A percentile compares a stretch with the other conserved stretches of the same genome.
These are phyloP conservation scores for Didymella glomerata DNA, from an alignment of 2,329 filamentous ascomycete genomes.

Conservation along the genomic window DNA sequence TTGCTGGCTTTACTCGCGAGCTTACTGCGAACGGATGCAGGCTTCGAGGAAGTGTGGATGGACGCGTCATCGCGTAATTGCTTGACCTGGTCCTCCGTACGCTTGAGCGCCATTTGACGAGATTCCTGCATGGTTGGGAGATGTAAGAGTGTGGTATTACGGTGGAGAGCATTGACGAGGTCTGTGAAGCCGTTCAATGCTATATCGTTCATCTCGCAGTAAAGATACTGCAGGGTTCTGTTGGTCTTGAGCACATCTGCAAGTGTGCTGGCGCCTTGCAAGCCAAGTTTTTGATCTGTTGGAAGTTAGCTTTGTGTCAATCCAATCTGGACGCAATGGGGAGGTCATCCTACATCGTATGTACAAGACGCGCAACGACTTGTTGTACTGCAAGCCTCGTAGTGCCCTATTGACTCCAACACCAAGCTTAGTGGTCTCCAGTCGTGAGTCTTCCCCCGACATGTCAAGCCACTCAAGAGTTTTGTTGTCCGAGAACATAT, in stretches of 20 bases:
- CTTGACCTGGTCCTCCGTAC: constrained; percentile 64
- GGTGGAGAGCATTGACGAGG: constrained; percentile 72
- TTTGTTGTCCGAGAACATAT: constrained; percentile 72
- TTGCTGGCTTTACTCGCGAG: constrained; percentile 44
- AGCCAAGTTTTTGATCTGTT: constrained; percentile 69
- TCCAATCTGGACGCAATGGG: too few relatives aligned
- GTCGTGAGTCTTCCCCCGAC: constrained; percentile 73
- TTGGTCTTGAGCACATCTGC: constrained; percentile 74
- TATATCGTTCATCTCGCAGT: constrained; percentile 77
- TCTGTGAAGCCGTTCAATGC: constrained; percentile 75
- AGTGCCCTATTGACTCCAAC: constrained; percentile 73
- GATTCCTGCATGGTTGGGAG: constrained; percentile 71
- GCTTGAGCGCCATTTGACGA: constrained; percentile 67
- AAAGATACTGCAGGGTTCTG: constrained; percentile 67
- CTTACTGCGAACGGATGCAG: constrained; percentile 46
- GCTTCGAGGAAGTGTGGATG: constrained; percentile 38
- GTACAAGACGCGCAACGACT: constrained; percentile 66
- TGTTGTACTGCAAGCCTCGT: constrained; percentile 70
- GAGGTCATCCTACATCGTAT: constrained; percentile 60
- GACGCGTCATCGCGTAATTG: constrained; percentile 56
- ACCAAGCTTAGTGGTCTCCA: constrained; percentile 75
- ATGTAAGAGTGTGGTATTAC: constrained; percentile 68
- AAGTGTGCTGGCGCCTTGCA: constrained; percentile 74
- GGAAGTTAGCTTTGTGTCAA: constrained; percentile 25
- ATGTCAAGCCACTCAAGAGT: constrained; percentile 73